Base-by-base conservation (phyloP, 108 stramenopile genomes). In the Nannochloropsis salina region DNA sequence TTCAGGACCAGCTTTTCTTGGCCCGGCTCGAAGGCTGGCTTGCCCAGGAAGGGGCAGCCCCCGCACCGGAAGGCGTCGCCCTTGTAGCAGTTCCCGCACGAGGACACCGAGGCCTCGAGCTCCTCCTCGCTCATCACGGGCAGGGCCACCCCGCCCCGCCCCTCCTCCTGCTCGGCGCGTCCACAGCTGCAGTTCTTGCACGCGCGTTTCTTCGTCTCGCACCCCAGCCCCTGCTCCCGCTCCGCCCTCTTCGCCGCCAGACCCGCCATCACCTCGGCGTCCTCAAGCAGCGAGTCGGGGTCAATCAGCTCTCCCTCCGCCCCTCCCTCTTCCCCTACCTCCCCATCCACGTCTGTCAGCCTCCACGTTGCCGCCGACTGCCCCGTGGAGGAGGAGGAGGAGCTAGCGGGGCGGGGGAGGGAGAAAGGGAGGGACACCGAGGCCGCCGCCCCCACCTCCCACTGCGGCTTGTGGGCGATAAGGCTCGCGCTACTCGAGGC, bases 31-130 rank as follows among this genome's bases (percentile, higher is more conserved):
- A 97, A 98, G 0, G 96, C 95, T 9, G 97, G 97, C 87, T 92
- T 94, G 11, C 96, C 97, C 74, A 96, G 88, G 89, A 94, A 95
- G 5, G 97, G 97, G 90, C 97, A 98, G 31, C 91, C 88, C 8
- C 95, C 97, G 90, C 97, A 98, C 22, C 97, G 94, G 91, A 98
- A 98, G 44, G 97, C 97, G 91, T 98, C 97, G 40, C 97, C 97
- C 90, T 95, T 92, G 81, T 87, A 91, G 90, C 97, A 98, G 91
- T 95, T 96, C 11, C 97, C 97, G 89, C 97, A 98, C 15, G 91
- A 85, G 43, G 92, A 93, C 42, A 74, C 61, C 15, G 20, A n/a
- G 4, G 15, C 61, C 61, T 74, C n/a, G 20, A 74, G n/a, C 8
- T 74, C 61, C 61, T 74, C 61, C n/a, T 74, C 61, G 2, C 20